phyloP scores from a whole-genome alignment of 805 yeast genomes.

The Peterozyma toletana region DNA sequence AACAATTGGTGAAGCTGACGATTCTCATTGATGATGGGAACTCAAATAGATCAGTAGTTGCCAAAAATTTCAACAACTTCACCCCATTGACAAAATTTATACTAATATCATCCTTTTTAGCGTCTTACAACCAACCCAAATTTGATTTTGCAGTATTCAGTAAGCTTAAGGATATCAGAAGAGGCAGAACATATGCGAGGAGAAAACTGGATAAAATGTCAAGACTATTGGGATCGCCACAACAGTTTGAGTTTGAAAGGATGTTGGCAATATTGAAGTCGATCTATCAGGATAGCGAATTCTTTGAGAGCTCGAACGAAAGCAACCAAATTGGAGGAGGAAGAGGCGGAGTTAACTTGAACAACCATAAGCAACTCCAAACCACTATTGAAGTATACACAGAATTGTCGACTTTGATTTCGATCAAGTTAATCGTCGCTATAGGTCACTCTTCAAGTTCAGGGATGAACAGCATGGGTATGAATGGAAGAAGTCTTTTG shows the following conservation, averaged over 20 bases:
- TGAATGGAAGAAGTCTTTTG: constrained; percentile 24
- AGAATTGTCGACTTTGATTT: constrained; percentile 28
- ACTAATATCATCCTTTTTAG: constrained; percentile 76
- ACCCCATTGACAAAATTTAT: constrained; percentile 50
- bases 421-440: constrained; percentile 20
- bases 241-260: constrained; percentile 71
- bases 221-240: constrained; percentile 48
- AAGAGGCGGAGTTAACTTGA: too few relatives aligned
- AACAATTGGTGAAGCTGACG: not conserved
- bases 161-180: constrained; percentile 41
- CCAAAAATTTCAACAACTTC: not conserved
- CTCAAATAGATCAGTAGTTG: not conserved
- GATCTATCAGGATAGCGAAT: constrained; percentile 41
- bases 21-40: not conserved
- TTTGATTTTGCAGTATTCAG: constrained; percentile 69
- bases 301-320: constrained; percentile 10
- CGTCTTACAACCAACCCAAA: constrained; percentile 67
- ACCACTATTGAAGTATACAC: constrained; percentile 28
- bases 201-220: constrained; percentile 48
- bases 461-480: constrained; percentile 12
- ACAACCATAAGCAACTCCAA: constrained; percentile 13
- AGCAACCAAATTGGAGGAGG: not conserved
- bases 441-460: constrained; percentile 9
- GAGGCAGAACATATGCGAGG: constrained; percentile 30
- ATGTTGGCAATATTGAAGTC: constrained; percentile 74